phyloP scores from a whole-genome alignment of 2,329 filamentous ascomycete species.

The Juglanconis juglandina region DNA sequence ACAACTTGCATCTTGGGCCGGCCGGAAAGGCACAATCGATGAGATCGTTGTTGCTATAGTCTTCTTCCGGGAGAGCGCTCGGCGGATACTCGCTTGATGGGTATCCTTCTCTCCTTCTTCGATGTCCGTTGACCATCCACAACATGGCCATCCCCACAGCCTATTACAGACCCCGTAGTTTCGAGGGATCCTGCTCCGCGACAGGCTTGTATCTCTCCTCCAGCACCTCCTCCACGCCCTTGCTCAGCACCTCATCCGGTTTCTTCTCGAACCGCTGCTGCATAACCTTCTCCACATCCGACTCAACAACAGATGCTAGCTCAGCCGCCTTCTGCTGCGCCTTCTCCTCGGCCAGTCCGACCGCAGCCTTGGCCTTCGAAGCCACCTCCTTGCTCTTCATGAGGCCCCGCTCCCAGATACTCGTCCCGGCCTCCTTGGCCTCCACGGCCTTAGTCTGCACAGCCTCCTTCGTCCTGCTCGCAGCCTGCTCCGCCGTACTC shows the following conservation, averaged over 20 bases:
- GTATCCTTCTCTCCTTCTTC: too few relatives aligned
- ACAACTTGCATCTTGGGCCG: too few relatives aligned
- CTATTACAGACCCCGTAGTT: constrained; percentile 35
- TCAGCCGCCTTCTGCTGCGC: constrained; percentile 26
- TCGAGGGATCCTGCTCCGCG: constrained; percentile 42
- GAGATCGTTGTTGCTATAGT: too few relatives aligned
- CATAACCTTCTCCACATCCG: constrained; percentile 47
- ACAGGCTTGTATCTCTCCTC: constrained; percentile 53
- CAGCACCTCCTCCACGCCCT: constrained; percentile 51
- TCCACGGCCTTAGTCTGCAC: constrained; percentile 29
- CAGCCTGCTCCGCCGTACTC: constrained; percentile 19
- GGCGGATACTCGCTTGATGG: too few relatives aligned
- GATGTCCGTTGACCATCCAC: neutral
- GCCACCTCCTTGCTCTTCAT: constrained; percentile 40
- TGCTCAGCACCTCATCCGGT: constrained; percentile 36
- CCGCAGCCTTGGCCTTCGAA: constrained; percentile 34
- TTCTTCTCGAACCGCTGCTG: constrained; percentile 48
- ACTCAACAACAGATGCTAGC: constrained; percentile 21
- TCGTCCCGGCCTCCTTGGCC: constrained; percentile 35
- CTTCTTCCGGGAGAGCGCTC: too few relatives aligned
- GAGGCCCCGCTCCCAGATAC: constrained; percentile 38
- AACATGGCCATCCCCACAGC: neutral
- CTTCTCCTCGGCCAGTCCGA: constrained; percentile 35
- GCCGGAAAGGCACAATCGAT: too few relatives aligned
- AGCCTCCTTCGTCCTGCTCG: constrained; percentile 25